Evolutionary conservation across 176 grass and related monocot species (phyloP).

Genomic region (Eleusine indica): DNA sequence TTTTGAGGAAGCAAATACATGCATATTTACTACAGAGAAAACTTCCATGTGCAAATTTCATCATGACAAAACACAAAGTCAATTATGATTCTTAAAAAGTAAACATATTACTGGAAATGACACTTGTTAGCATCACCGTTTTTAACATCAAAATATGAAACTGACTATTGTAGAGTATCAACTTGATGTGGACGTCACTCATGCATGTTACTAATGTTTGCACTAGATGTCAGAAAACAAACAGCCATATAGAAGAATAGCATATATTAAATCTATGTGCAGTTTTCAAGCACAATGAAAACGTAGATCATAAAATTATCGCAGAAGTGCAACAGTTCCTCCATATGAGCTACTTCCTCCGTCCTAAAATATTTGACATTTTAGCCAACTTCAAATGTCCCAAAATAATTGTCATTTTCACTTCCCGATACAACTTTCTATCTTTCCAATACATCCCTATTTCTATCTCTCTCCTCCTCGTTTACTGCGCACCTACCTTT

Average conservation of each 20-base stretch:
- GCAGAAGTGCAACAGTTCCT: not conserved
- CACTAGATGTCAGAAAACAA: not conserved
- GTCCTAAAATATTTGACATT: too few species aligned
- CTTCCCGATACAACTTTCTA: too few species aligned
- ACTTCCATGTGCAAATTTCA: conserved; percentile 14
- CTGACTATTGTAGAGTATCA: not conserved
- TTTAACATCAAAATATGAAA: conserved; percentile 2
- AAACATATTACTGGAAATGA: not conserved
- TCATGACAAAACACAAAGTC: not conserved
- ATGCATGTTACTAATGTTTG: conserved; percentile 10
- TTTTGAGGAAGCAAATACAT: not conserved
- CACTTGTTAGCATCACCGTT: not conserved
- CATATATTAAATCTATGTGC: not conserved
- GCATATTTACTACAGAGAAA: not conserved
- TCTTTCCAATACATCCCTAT: too few species aligned
- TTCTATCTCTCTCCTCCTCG: too few species aligned
- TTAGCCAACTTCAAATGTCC: too few species aligned
- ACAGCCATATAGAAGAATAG: not conserved
- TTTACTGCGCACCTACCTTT: too few species aligned
- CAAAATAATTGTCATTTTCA: too few species aligned
- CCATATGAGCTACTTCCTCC: not conserved
- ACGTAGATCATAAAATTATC: not conserved
- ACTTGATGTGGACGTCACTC: not conserved
- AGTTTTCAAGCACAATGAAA: conserved; percentile 7
- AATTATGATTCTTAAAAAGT: conserved; percentile 21